Conservation (phyloP, 2,329 filamentous ascomycete species). For the Pseudogymnoascus sp. region DNA sequence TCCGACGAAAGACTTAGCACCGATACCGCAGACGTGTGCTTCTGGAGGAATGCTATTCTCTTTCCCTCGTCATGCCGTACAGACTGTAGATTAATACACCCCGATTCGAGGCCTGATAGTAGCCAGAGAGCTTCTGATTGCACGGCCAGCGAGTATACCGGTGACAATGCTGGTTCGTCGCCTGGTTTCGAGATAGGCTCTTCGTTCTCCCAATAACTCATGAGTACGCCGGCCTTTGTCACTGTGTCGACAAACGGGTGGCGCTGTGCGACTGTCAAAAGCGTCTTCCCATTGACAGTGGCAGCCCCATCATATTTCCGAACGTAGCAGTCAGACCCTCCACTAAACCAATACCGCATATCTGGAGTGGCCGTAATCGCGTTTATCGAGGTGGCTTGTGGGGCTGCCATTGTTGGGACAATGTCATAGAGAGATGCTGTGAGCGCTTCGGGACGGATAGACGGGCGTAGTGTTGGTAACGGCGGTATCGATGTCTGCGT, state of each 20-base stretch:
- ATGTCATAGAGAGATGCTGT: constrained; percentile 84
- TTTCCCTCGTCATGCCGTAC: constrained; percentile 93
- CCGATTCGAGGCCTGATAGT: constrained; percentile 82
- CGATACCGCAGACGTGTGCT: constrained; percentile 87
- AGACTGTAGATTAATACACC: constrained; percentile 87
- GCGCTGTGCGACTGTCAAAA: constrained; percentile 87
- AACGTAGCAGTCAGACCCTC: constrained; percentile 91
- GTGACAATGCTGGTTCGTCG: constrained; percentile 65
- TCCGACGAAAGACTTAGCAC: constrained; percentile 76
- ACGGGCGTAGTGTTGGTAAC: constrained; percentile 48
- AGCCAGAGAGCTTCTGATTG: constrained; percentile 89
- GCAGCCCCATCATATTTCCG: constrained; percentile 94
- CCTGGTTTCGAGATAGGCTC: constrained; percentile 49
- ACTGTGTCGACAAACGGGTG: constrained; percentile 98
- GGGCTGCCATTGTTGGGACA: constrained; percentile 91
- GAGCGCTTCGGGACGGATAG: constrained; percentile 70
- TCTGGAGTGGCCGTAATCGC: constrained; percentile 87
- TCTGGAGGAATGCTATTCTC: constrained; percentile 71
- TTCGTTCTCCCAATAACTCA: constrained; percentile 99
- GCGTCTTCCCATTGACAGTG: constrained; percentile 89
- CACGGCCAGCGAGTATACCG: constrained; percentile 89
- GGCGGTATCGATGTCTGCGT: constrained; percentile 30
- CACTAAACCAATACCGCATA: constrained; percentile 90
- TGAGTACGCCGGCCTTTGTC: constrained; percentile 84
- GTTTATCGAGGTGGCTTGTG: constrained; percentile 93